Evolutionary conservation across 495 filamentous ascomycete species (phyloP), one percentile per base, ranked within the genome.

Genomic region (Cercophora sp.): DNA sequence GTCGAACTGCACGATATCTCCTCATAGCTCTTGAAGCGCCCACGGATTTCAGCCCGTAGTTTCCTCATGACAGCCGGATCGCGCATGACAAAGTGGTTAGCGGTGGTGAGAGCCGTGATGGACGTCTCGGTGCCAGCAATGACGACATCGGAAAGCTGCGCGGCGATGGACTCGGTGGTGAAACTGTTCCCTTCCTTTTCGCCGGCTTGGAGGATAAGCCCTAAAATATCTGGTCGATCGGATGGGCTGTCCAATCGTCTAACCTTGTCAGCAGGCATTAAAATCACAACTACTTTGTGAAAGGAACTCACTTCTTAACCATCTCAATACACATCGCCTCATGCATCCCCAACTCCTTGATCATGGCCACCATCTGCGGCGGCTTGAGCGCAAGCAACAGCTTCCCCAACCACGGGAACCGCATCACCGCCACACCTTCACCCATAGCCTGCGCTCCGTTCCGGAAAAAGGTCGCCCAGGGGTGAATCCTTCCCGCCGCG

Each of bases 121-220:
- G 71, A 77, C 0, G 77, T 80, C 48, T 79, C 78, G 27, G 61
- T 69, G 0, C 79, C 79, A 0, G 77, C 78, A 19, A 71, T 62
- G 5, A 66, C 50, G 4, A 63, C 31, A 20, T 63, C 60, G 3
- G 60, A 63, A 9, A 59, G 18, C 24, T 65, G 60, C 9, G 63
- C 63, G 9, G 60, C 60, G 13, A 63, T 54, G 46, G 58, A 59
- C 11, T 18, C 19, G 8, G 56, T 59, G 18, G 55, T 27, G 23
- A 63, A 54, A 20, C 29, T 31, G 4, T 25, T 29, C n/a, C 25
- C 48, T n/a, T 55, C 50, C 3, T 57, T 46, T 29, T 65, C 53
- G 15, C 52, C 27, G 8, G 55, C 36, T 20, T 57, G 20, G 18
- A 65, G 29, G 10, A 65, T 56, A 2, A 54, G 34, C 5, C 56